Evolutionary conservation across 2,329 filamentous ascomycete genomes (phyloP).

Genomic region (Penicillium nordicum): DNA sequence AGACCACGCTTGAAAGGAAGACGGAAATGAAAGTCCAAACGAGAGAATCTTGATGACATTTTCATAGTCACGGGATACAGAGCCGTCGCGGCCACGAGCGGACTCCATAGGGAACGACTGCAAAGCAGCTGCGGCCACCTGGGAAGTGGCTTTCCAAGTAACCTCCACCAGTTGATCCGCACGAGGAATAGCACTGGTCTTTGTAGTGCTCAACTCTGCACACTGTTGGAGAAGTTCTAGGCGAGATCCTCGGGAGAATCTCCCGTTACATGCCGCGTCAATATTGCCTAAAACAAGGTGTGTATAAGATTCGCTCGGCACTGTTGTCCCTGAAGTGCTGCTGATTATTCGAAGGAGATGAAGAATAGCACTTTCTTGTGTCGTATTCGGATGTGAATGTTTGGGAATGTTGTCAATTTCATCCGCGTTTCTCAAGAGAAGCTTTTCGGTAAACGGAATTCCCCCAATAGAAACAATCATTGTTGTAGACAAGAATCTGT

Average conservation of each 20-base stretch:
- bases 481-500: constrained; percentile 51
- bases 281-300: constrained; percentile 31
- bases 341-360: constrained; percentile 40
- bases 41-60: constrained; percentile 66
- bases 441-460: constrained; percentile 50
- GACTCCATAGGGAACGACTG: constrained; percentile 40
- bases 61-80: constrained; percentile 64
- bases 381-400: constrained; percentile 26
- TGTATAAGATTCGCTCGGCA: constrained; percentile 27
- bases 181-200: constrained; percentile 11
- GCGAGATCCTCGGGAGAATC: constrained; percentile 34
- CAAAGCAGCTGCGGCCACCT: constrained; percentile 37
- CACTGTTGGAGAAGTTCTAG: constrained; percentile 41
- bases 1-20: constrained; percentile 38
- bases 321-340: constrained; percentile 14
- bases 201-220: constrained; percentile 26
- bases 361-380: constrained; percentile 36
- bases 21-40: constrained; percentile 47
- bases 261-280: constrained; percentile 34
- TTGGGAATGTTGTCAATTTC: constrained; percentile 43
- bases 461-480: constrained; percentile 51
- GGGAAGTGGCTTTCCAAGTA: constrained; percentile 38
- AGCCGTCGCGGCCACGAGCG: constrained; percentile 48
- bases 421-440: constrained; percentile 53
- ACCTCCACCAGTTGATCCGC: constrained; percentile 18